Conservation (phyloP, 2,329 filamentous ascomycete species). For the Diaporthe caulivora region DNA sequence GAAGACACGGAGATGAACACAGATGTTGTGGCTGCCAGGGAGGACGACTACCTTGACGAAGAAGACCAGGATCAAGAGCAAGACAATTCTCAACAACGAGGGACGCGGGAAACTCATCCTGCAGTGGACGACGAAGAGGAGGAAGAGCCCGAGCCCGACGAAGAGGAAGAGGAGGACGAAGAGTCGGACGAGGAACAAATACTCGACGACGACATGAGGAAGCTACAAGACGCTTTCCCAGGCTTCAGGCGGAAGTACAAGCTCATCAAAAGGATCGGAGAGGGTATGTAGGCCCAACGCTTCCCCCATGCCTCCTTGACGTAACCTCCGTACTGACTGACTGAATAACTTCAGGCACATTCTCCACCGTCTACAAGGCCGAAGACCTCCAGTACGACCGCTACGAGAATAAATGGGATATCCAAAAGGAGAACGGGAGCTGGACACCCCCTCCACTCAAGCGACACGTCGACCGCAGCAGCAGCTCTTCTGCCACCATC, state of each 20-base stretch:
- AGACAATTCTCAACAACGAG: constrained; percentile 47
- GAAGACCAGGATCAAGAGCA: constrained; percentile 48
- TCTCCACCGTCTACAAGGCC: constrained; percentile 98
- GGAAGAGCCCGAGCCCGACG: constrained; percentile 49
- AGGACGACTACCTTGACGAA: constrained; percentile 49
- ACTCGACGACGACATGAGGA: constrained; percentile 86
- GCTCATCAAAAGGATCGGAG: constrained; percentile 95
- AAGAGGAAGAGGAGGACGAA: constrained; percentile 57
- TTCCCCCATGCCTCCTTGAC: background rate
- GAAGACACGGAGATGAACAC: constrained; percentile 64
- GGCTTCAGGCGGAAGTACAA: constrained; percentile 88
- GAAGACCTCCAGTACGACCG: constrained; percentile 89
- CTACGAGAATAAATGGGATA: constrained; percentile 90
- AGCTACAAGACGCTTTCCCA: constrained; percentile 83
- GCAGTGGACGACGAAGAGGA: constrained; percentile 53
- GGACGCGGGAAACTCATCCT: background rate
- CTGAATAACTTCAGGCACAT: constrained; percentile 77
- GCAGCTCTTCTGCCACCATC: constrained; percentile 41
- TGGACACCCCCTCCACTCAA: constrained; percentile 79
- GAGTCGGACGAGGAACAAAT: constrained; percentile 68
- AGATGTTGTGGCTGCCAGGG: constrained; percentile 52
- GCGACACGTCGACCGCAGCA: constrained; percentile 55
- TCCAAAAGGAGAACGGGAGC: constrained; percentile 73
- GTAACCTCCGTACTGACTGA: constrained; percentile 27
- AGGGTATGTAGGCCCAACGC: constrained; percentile 69